These are phyloP conservation scores for Colletotrichum sp. DNA, from an alignment of 2,329 filamentous ascomycete species.

Conservation along the genomic window DNA sequence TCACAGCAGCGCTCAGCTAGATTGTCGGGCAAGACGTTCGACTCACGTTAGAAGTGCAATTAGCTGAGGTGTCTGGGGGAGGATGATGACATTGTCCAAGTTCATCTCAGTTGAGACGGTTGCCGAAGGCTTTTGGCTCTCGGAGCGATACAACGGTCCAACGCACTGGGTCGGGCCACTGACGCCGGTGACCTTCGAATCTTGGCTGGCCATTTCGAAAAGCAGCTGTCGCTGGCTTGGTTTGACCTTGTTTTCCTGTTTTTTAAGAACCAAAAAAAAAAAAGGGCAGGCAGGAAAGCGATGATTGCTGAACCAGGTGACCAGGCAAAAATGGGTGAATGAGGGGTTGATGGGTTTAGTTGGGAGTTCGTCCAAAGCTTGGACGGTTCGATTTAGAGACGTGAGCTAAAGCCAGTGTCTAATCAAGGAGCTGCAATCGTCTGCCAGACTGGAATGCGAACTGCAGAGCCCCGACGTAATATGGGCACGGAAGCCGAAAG, in stretches of 20 bases:
- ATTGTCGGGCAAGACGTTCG: conserved; percentile 8
- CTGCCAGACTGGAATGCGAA: background rate
- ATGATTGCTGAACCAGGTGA: background rate
- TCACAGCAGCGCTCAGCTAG: background rate
- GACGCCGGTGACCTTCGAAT: background rate
- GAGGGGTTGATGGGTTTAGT: background rate
- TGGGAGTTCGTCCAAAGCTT: background rate
- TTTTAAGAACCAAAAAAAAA: too few relatives aligned
- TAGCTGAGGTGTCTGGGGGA: conserved; percentile 93
- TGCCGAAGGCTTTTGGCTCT: conserved; percentile 80
- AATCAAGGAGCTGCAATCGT: background rate
- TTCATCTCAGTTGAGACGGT: conserved; percentile 85
- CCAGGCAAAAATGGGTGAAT: background rate
- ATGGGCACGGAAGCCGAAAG: background rate
- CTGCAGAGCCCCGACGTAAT: background rate
- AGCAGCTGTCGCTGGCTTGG: background rate
- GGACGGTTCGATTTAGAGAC: background rate
- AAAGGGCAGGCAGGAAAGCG: background rate
- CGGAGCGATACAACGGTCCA: conserved; percentile 79
- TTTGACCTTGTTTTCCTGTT: background rate
- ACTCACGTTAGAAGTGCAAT: conserved; percentile 96
- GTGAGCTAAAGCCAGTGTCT: background rate
- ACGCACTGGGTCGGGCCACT: conserved; percentile 63
- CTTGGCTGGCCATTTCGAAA: conserved; percentile 3
- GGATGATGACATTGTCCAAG: conserved; percentile 86